Evolutionary conservation across 1,284 basidiomycete genomes (phyloP).

Genomic region (Rhodotorula sp.): DNA sequence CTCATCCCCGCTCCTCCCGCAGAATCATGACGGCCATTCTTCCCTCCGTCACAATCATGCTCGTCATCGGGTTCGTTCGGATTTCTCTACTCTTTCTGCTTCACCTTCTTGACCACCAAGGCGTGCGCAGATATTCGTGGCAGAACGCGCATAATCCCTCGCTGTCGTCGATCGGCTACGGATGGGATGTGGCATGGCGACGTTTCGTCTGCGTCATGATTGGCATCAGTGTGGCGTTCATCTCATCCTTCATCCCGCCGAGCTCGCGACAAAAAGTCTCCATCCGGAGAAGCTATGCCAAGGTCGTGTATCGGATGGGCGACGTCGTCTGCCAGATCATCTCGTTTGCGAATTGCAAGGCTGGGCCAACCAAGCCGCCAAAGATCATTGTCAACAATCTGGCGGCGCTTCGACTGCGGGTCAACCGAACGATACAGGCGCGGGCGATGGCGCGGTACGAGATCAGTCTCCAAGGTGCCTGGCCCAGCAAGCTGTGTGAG

Average conservation of each 20-base stretch:
- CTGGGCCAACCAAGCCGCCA: conserved; percentile 28
- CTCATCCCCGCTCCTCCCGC: neutral
- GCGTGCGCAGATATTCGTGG: conserved; percentile 23
- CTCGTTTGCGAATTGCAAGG: conserved; percentile 35
- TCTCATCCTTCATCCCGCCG: conserved; percentile 30
- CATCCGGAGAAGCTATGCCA: conserved; percentile 33
- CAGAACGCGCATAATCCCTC: conserved; percentile 46
- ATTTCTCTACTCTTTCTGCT: too few relatives aligned
- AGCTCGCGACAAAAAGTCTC: conserved; percentile 32
- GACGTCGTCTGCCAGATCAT: conserved; percentile 33
- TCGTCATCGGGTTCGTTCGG: conserved; percentile 32
- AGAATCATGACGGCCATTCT: conserved; percentile 66
- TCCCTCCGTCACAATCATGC: conserved; percentile 57
- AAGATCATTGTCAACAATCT: conserved; percentile 34
- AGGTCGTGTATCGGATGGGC: conserved; percentile 31
- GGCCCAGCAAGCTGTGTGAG: conserved; percentile 34
- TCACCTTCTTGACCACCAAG: neutral
- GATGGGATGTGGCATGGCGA: conserved; percentile 54
- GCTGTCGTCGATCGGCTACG: conserved; percentile 48
- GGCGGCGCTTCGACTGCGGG: conserved; percentile 21
- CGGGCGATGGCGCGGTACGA: conserved; percentile 36
- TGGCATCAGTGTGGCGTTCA: conserved; percentile 30
- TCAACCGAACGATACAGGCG: conserved; percentile 31
- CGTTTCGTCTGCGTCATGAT: conserved; percentile 41
- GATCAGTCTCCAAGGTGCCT: conserved; percentile 25